Conservation (phyloP, 805 yeast species). For the Yarrowia sp. region DNA sequence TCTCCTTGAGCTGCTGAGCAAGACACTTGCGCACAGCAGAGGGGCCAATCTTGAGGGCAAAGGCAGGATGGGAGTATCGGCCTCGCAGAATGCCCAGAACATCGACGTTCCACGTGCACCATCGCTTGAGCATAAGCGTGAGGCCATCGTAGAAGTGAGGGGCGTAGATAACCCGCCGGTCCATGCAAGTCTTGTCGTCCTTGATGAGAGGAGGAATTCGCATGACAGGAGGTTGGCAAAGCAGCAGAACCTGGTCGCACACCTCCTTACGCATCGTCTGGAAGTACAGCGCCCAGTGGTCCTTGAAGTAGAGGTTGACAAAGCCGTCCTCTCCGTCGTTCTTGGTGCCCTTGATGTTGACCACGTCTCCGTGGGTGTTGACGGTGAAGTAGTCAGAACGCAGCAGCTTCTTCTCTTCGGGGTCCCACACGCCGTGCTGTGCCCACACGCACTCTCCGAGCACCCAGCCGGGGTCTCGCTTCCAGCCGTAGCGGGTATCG, state of each 20-base stretch:
- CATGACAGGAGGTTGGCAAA: slow-evolving; percentile 81
- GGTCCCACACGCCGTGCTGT: slow-evolving; percentile 62
- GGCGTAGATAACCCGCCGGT: slow-evolving; percentile 62
- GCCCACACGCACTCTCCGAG: slow-evolving; percentile 78
- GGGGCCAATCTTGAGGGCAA: slow-evolving; percentile 69
- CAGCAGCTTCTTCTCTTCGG: slow-evolving; percentile 42
- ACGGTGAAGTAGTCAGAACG: slow-evolving; percentile 51
- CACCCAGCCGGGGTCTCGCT: slow-evolving; percentile 60
- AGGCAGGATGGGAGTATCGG: slow-evolving; percentile 67
- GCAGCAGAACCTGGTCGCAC: slow-evolving; percentile 48
- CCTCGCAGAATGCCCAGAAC: slow-evolving; percentile 81
- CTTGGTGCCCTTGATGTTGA: slow-evolving; percentile 1
- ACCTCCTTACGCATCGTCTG: slow-evolving; percentile 50
- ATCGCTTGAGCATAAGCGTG: slow-evolving; percentile 81
- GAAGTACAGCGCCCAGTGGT: slow-evolving; percentile 52
- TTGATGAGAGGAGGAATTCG: slow-evolving; percentile 68
- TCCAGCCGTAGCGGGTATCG: slow-evolving; percentile 69
- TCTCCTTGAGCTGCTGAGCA: slow-evolving; percentile 59
- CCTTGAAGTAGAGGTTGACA: slow-evolving; percentile 60
- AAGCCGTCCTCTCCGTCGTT: slow-evolving; percentile 46
- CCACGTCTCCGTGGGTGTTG: slow-evolving; percentile 10
- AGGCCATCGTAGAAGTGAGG: slow-evolving; percentile 93
- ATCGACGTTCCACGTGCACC: slow-evolving; percentile 85
- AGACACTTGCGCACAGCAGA: slow-evolving; percentile 66
- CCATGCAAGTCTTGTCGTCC: slow-evolving; percentile 49